phyloP scores from a whole-genome alignment of 2,329 filamentous ascomycete species.

The Pestalotiopsis sp. region DNA sequence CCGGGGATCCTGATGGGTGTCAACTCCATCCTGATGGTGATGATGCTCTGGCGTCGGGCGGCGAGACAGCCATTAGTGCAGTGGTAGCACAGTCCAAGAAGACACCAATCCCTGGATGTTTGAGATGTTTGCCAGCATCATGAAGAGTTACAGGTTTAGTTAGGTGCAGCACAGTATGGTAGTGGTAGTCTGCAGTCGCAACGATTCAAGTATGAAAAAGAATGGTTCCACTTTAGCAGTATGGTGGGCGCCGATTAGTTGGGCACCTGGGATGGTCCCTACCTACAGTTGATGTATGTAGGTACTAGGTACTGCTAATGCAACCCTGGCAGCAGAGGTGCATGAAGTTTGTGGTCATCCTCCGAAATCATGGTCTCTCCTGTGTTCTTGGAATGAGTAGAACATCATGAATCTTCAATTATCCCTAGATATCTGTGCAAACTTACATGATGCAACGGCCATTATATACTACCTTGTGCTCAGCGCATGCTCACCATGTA shows the following conservation, averaged over 20 bases:
- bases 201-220: not conserved
- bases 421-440: not conserved
- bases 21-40: constrained; percentile 41
- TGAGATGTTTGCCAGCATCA: not conserved
- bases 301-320: not conserved
- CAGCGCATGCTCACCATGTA: not conserved
- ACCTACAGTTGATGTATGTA: not conserved
- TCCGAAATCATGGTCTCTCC: not conserved
- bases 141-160: not conserved
- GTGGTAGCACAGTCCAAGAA: not conserved
- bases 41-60: not conserved
- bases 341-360: not conserved
- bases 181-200: too few species aligned
- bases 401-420: not conserved
- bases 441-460: not conserved
- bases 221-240: constrained; percentile 3
- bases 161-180: too few species aligned
- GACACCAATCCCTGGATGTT: not conserved
- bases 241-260: constrained; percentile 4
- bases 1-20: constrained; percentile 53
- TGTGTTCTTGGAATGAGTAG: not conserved
- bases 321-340: not conserved
- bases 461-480: not conserved
- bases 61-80: not conserved
- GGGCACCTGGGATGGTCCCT: too few species aligned